Percentiles rank a stretch among this genome's conserved stretches.
These are phyloP conservation scores for Aegilops umbellulata DNA, from an alignment of 176 grass and related monocot genomes.

Conservation along the genomic window DNA sequence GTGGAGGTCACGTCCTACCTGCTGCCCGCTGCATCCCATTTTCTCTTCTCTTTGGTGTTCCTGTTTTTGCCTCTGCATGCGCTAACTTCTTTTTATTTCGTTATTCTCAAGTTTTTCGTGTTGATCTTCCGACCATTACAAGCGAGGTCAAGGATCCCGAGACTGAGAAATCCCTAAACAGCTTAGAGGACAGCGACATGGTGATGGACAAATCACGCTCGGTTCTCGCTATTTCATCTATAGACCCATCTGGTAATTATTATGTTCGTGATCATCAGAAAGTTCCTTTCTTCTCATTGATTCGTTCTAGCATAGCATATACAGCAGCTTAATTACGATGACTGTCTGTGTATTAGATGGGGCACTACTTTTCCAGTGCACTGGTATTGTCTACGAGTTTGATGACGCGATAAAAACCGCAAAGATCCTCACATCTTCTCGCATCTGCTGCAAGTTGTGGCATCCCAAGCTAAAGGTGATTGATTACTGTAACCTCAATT, in stretches of 20 bases:
- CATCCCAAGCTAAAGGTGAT: not conserved
- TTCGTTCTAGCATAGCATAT: too few relatives aligned
- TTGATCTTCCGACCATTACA: too few relatives aligned
- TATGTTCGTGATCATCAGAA: not conserved
- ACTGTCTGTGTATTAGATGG: not conserved
- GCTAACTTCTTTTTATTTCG: too few relatives aligned
- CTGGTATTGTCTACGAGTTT: not conserved
- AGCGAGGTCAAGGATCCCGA: too few relatives aligned
- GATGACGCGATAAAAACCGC: not conserved
- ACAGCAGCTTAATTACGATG: not conserved
- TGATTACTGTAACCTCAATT: too few relatives aligned
- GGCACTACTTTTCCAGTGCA: not conserved
- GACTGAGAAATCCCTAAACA: not conserved
- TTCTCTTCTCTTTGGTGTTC: too few relatives aligned
- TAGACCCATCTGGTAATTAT: not conserved
- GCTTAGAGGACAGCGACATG: not conserved
- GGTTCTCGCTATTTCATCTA: not conserved
- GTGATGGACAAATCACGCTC: not conserved
- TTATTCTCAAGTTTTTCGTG: too few relatives aligned
- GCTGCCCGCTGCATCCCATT: too few relatives aligned
- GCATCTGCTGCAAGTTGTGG: not conserved
- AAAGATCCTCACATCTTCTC: not conserved
- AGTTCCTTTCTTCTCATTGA: not conserved
- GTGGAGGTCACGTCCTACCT: too few relatives aligned
- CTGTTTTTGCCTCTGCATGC: too few relatives aligned